phyloP scores from a whole-genome alignment of 169 alveolate genomes.

The Cytauxzoon felis region DNA sequence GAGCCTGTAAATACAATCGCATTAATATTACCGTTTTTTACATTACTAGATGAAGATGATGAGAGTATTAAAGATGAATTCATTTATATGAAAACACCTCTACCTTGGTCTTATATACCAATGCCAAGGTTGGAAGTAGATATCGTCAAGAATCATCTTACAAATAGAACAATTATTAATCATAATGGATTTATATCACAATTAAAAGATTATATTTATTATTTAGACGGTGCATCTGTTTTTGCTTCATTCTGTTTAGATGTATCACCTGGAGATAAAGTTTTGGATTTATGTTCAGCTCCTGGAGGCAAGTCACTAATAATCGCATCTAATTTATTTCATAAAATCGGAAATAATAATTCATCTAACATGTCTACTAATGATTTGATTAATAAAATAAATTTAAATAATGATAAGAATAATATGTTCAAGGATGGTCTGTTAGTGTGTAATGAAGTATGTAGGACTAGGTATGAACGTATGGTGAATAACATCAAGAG shows the following conservation, averaged over 20 bases:
- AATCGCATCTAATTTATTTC: constrained; percentile 60
- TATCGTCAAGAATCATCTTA: background rate
- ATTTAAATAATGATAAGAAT: constrained; percentile 1
- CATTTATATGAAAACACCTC: constrained; percentile 1
- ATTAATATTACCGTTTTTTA: constrained; percentile 43
- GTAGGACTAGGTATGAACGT: constrained; percentile 51
- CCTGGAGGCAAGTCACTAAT: constrained; percentile 83
- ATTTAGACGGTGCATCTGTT: constrained; percentile 34
- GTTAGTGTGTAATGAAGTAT: constrained; percentile 67
- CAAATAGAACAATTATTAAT: constrained; percentile 3
- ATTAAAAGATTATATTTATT: background rate
- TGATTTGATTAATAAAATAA: constrained; percentile 25
- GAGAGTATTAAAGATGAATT: background rate
- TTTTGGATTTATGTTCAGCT: constrained; percentile 83
- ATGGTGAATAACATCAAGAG: constrained; percentile 51
- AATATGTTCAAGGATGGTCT: constrained; percentile 26
- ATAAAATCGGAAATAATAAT: constrained; percentile 43
- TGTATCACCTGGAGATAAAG: constrained; percentile 55
- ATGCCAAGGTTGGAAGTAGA: background rate
- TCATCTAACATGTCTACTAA: constrained; percentile 22
- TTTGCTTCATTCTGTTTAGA: constrained; percentile 62
- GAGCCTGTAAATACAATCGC: constrained; percentile 1
- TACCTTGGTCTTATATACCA: constrained; percentile 25
- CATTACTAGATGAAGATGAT: background rate
- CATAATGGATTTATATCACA: constrained; percentile 10